These are phyloP conservation scores for Zymoseptoria brevis DNA, from an alignment of 2,329 filamentous ascomycete genomes.

Conservation along the genomic window DNA sequence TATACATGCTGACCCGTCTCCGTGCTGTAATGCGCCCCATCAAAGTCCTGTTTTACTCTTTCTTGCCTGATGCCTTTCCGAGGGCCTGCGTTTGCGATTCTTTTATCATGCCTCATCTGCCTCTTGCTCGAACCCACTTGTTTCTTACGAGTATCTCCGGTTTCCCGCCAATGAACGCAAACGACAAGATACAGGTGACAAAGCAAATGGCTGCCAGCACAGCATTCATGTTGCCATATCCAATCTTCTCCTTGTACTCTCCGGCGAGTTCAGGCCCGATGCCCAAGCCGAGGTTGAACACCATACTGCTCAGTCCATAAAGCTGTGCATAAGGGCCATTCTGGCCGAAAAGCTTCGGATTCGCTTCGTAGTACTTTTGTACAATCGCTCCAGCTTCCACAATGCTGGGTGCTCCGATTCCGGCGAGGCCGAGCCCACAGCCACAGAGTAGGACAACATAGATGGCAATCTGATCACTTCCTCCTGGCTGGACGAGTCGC, in stretches of 20 bases:
- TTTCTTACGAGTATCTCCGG: neutral
- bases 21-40: neutral
- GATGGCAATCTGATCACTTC: conserved; percentile 36
- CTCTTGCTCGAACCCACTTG: neutral
- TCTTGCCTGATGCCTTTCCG: neutral
- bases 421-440: conserved; percentile 45
- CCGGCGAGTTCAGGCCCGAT: conserved; percentile 53
- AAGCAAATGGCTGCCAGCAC: conserved; percentile 42
- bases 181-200: conserved; percentile 38
- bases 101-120: neutral
- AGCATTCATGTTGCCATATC: conserved; percentile 52
- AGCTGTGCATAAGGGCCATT: conserved; percentile 57
- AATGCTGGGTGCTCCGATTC: conserved; percentile 47
- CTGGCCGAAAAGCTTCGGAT: conserved; percentile 47
- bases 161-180: conserved; percentile 41
- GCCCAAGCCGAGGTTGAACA: conserved; percentile 52
- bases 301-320: conserved; percentile 57
- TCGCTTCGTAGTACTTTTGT: conserved; percentile 48
- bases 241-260: conserved; percentile 42
- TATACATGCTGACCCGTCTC: neutral
- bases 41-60: neutral
- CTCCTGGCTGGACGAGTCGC: conserved; percentile 36
- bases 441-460: conserved; percentile 41
- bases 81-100: too few relatives aligned
- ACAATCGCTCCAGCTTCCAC: conserved; percentile 52